These are phyloP conservation scores for Yamadazyma mexicana DNA, from an alignment of 1,139 yeast genomes.

Conservation along the genomic window DNA sequence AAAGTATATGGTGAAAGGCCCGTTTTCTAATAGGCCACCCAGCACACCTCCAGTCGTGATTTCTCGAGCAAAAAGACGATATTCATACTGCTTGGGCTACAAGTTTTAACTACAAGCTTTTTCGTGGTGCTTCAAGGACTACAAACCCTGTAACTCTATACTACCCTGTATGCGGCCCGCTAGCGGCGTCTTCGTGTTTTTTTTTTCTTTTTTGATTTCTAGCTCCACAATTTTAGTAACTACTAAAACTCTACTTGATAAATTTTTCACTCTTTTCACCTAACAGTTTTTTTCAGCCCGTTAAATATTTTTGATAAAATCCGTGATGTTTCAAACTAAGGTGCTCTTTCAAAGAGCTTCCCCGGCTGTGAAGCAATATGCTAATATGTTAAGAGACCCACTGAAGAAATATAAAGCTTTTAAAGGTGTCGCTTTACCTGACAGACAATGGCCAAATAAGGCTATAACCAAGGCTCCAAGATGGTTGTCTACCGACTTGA, in stretches of 20 bases:
- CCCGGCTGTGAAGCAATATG: constrained; percentile 16
- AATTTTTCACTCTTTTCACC: constrained; percentile 2
- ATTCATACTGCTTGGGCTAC: too few species aligned
- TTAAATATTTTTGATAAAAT: too few species aligned
- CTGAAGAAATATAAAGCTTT: constrained; percentile 73
- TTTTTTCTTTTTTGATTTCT: background rate
- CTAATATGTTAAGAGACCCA: constrained; percentile 61
- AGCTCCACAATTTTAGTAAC: constrained; percentile 1
- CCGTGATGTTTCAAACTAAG: constrained; percentile 25
- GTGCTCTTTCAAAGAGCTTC: constrained; percentile 29
- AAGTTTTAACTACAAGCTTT: too few species aligned
- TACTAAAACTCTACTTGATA: constrained; percentile 1
- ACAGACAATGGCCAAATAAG: constrained; percentile 86
- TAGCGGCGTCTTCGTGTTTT: background rate
- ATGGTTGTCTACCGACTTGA: constrained; percentile 93
- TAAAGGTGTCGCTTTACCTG: constrained; percentile 63
- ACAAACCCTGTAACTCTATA: background rate
- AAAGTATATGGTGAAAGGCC: background rate
- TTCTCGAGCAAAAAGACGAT: too few species aligned
- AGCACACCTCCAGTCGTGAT: too few species aligned
- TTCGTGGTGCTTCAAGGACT: too few species aligned
- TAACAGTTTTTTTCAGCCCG: background rate
- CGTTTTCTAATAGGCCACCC: too few species aligned
- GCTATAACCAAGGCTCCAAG: constrained; percentile 81
- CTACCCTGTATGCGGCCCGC: background rate